phyloP scores from a whole-genome alignment of 2,329 filamentous ascomycete species.

The Chrysoporthe puriensis region DNA sequence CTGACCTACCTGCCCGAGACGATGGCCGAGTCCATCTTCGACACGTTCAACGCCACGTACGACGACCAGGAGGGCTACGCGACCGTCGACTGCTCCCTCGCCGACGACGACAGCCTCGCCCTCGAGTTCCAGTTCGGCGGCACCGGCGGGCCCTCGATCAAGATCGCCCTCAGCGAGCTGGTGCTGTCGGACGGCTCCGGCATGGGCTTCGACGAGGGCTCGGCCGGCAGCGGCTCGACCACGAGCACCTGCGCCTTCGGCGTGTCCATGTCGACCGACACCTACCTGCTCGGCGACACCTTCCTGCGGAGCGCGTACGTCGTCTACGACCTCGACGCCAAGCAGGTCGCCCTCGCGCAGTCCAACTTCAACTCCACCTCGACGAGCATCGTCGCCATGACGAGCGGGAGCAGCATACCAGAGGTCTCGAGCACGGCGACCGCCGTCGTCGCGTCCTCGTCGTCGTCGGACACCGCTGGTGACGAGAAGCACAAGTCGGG shows the following conservation, averaged over 20 bases:
- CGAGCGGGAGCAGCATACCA: slow-evolving; percentile 14
- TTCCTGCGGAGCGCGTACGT: slow-evolving; percentile 56
- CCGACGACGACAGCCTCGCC: slow-evolving; percentile 44
- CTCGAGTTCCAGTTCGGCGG: slow-evolving; percentile 37
- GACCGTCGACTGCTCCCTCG: slow-evolving; percentile 46
- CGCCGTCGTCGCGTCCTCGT: neutral
- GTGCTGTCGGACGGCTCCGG: slow-evolving; percentile 45
- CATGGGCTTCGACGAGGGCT: slow-evolving; percentile 36
- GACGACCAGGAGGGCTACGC: slow-evolving; percentile 39
- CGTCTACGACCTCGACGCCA: slow-evolving; percentile 57
- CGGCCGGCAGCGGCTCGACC: slow-evolving; percentile 20
- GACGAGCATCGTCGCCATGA: slow-evolving; percentile 40
- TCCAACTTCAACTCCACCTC: slow-evolving; percentile 52
- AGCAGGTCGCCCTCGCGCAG: slow-evolving; percentile 56
- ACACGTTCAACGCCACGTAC: slow-evolving; percentile 39
- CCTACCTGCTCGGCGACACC: slow-evolving; percentile 49
- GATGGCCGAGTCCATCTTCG: slow-evolving; percentile 46
- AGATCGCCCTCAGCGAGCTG: slow-evolving; percentile 41
- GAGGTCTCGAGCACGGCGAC: slow-evolving; percentile 17
- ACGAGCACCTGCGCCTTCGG: slow-evolving; percentile 15
- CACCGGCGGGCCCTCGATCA: slow-evolving; percentile 38
- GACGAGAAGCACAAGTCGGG: slow-evolving; percentile 8
- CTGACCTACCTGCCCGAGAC: slow-evolving; percentile 63
- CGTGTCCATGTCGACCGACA: slow-evolving; percentile 28
- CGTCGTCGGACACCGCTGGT: neutral